Percentiles rank a stretch among this genome's conserved stretches.
Conservation (phyloP, 306 rosid species). For the Casuarina cunninghamiana region DNA sequence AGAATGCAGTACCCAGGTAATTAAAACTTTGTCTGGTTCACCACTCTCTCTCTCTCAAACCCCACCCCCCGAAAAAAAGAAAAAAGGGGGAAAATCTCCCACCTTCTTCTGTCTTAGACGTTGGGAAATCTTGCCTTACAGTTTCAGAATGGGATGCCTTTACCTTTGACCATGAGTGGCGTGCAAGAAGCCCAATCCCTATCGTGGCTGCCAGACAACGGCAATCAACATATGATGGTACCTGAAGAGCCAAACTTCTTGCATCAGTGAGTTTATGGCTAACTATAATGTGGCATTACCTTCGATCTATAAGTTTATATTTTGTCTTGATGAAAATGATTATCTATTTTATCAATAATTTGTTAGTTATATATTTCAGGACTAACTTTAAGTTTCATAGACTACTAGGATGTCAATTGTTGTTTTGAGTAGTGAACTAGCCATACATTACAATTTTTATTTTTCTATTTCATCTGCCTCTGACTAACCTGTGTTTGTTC, state of each 20-base stretch:
- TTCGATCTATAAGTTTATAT: not conserved
- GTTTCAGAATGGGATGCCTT: conserved; percentile 59
- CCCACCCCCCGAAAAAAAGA: too few species aligned
- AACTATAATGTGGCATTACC: not conserved
- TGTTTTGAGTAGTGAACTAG: not conserved
- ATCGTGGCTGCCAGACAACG: conserved; percentile 59
- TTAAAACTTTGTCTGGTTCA: not conserved
- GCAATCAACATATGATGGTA: conserved; percentile 46
- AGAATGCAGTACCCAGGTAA: conserved; percentile 59
- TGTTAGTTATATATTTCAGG: not conserved
- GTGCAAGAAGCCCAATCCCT: conserved; percentile 64
- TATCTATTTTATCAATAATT: not conserved
- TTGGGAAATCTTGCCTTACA: conserved; percentile 26
- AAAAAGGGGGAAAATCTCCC: not conserved
- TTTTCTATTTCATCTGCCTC: conserved; percentile 13
- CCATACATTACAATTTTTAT: not conserved
- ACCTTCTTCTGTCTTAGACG: not conserved
- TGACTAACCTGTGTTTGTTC: conserved; percentile 11
- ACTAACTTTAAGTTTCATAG: not conserved
- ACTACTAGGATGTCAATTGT: not conserved
- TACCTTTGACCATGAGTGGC: conserved; percentile 54
- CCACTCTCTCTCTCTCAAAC: not conserved
- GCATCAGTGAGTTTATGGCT: conserved; percentile 47
- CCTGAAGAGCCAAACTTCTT: conserved; percentile 51
- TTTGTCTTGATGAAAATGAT: not conserved